phyloP scores from a whole-genome alignment of 108 stramenopile species.

The Cyclotella atomus region DNA sequence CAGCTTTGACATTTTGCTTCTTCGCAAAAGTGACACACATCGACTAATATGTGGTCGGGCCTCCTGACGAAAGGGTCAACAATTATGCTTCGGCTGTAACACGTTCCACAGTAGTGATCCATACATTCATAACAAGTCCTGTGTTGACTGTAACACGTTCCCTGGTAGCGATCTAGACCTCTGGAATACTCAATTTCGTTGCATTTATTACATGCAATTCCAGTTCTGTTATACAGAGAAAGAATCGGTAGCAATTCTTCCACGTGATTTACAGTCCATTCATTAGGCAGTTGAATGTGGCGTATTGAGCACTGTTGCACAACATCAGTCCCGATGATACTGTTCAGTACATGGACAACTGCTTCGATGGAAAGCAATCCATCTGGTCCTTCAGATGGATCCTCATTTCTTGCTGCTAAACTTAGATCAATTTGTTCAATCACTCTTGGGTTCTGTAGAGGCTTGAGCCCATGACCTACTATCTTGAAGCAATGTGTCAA shows the following conservation, averaged over 20 bases:
- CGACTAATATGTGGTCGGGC: too few species aligned
- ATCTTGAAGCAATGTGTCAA: not conserved
- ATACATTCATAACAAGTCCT: not conserved
- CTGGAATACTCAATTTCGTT: not conserved
- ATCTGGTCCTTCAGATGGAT: not conserved
- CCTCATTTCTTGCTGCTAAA: not conserved
- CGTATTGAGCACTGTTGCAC: not conserved
- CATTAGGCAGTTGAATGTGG: not conserved
- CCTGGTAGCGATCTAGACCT: not conserved
- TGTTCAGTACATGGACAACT: not conserved
- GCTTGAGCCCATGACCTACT: not conserved
- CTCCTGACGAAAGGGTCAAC: not conserved
- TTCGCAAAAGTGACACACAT: not conserved
- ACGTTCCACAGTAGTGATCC: not conserved
- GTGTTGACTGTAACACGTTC: not conserved
- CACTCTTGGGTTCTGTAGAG: not conserved
- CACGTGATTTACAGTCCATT: not conserved
- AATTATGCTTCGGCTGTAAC: not conserved
- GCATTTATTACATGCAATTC: not conserved
- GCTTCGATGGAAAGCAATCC: not conserved
- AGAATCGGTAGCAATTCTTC: not conserved
- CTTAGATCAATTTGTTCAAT: not conserved
- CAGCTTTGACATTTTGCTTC: not conserved
- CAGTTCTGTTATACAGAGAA: not conserved
- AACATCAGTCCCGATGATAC: not conserved